Evolutionary conservation across 345 rosid genomes (phyloP).

Genomic region (Populus davidiana): DNA sequence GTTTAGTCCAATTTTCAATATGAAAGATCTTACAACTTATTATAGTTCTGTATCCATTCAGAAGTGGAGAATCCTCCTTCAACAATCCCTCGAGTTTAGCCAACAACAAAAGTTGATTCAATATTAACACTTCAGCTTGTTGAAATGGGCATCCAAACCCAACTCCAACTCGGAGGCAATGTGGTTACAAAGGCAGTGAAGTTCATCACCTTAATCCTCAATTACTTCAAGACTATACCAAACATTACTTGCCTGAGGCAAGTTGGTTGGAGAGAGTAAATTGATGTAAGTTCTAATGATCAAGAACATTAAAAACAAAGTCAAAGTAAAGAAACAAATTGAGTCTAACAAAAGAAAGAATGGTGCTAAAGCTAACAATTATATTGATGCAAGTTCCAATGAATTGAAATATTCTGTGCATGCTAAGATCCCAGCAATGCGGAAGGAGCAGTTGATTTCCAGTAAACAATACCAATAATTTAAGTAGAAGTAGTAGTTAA

Average conservation of each 20-base stretch:
- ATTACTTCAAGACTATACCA: too few relatives aligned
- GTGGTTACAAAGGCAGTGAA: background rate
- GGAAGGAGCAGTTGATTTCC: background rate
- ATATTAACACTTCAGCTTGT: background rate
- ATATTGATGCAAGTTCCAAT: background rate
- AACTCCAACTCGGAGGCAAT: too few relatives aligned
- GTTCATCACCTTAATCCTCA: background rate
- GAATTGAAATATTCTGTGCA: background rate
- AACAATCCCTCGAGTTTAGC: background rate
- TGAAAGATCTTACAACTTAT: background rate
- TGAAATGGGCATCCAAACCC: background rate
- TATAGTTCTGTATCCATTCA: too few relatives aligned
- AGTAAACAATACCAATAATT: too few relatives aligned
- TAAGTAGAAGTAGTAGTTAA: background rate
- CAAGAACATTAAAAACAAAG: background rate
- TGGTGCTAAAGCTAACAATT: background rate
- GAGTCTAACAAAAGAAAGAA: background rate
- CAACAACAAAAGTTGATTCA: background rate
- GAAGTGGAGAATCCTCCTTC: too few relatives aligned
- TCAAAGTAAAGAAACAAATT: background rate
- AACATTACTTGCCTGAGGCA: background rate
- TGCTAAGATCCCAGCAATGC: background rate
- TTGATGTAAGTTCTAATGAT: background rate
- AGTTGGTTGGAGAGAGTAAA: background rate
- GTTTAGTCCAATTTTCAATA: background rate